Evolutionary conservation across 2,329 filamentous ascomycete genomes (phyloP), one percentile per base, ranked within the genome.

Genomic region (Chalaropsis ovoidea): DNA sequence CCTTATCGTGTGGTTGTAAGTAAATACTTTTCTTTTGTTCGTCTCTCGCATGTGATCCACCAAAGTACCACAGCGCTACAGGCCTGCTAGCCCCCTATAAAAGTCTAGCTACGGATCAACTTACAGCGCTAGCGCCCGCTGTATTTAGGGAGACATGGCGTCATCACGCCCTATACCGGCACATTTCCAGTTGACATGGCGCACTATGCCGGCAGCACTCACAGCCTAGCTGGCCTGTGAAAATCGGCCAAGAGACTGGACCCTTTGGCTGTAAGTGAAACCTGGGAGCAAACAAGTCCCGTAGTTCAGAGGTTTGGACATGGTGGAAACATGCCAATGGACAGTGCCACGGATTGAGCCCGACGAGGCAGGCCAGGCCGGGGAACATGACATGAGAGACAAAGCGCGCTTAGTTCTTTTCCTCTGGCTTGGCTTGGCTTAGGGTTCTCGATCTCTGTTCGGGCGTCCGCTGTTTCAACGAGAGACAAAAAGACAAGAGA

Each of bases 231-330:
- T 4, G 24, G 49, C 22, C 22, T 15, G 43, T 47, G 43, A 10
- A 49, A 22, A 22, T 6, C 27, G 24, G 11, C 24, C 24, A 17
- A 15, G 49, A 10, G 49, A 24, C 52, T 22, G 22, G 49, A 24
- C 52, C 52, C 52, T 56, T 56, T 56, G 22, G 52, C 10, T 6
- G 22, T 17, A n/a, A 56, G 52, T 56, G 52, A 56, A 56, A 56
- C 52, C 7, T 11, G 43, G 43, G 43, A 19, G n/a, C n/a, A 10
- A 22, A 19, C 45, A n/a, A n/a, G n/a, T n/a, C 43, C 43, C 5
- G 43, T 47, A n/a, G 19, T 47, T 47, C 17, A 47, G 43, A 47
- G 43, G 43, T 19, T 47, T 19, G 17, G 43, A 47, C 19, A 8
- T 47, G 43, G 19, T 24, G 24, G 22, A 27, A 54, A 54, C 49